These are phyloP conservation scores for Glonium stellatum DNA, from an alignment of 495 filamentous ascomycete species.

Conservation along the genomic window DNA sequence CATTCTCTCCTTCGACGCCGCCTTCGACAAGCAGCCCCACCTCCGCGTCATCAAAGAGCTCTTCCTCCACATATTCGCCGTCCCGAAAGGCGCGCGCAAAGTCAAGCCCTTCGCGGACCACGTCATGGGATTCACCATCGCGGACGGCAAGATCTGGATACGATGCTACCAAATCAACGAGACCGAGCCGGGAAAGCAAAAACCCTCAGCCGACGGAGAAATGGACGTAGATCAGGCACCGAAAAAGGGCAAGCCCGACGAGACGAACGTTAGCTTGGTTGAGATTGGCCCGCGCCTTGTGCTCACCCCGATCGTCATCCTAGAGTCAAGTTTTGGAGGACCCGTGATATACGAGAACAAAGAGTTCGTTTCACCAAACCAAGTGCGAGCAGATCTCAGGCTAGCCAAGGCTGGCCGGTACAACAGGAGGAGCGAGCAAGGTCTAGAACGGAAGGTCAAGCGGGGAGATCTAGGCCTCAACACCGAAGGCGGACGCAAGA, in stretches of 20 bases:
- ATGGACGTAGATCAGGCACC: constrained; percentile 26
- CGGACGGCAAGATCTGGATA: constrained; percentile 95
- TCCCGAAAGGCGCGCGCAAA: constrained; percentile 78
- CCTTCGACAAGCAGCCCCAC: constrained; percentile 70
- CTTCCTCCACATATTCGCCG: constrained; percentile 85
- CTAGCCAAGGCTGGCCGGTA: constrained; percentile 68
- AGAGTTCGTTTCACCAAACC: constrained; percentile 94
- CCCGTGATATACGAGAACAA: constrained; percentile 99
- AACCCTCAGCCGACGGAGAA: constrained; percentile 34
- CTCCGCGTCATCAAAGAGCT: constrained; percentile 75
- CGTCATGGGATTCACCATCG: constrained; percentile 84
- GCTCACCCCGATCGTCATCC: constrained; percentile 89
- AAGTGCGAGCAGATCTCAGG: constrained; percentile 74
- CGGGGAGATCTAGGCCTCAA: constrained; percentile 67
- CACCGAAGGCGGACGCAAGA: constrained; percentile 52
- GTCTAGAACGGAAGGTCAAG: constrained; percentile 64
- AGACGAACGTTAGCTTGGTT: constrained; percentile 72
- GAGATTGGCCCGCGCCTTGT: constrained; percentile 96
- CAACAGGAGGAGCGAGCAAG: constrained; percentile 62
- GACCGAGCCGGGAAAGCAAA: constrained; percentile 54
- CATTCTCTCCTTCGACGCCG: constrained; percentile 83
- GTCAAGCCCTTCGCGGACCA: constrained; percentile 95
- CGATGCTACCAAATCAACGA: constrained; percentile 90
- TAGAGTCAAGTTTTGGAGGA: constrained; percentile 91
- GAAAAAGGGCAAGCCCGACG: constrained; percentile 37